Base-by-base conservation (phyloP, 2,329 filamentous ascomycete species). In the Xylaria arbuscula region DNA sequence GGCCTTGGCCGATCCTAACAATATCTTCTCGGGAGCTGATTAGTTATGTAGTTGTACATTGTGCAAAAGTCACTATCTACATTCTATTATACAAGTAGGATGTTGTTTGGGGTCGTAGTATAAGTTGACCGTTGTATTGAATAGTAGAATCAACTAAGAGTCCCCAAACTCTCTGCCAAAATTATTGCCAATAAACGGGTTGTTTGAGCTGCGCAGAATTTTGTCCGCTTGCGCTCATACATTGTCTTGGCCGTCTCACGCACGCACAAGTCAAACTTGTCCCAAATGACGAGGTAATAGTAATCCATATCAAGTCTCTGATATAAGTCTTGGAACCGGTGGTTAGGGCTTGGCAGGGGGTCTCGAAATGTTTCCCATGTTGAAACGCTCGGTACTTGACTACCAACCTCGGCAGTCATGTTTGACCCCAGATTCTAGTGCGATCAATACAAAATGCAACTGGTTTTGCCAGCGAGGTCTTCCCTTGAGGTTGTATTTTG, bases 341-440 rank as follows among this genome's bases (percentile, higher is more conserved):
- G 60, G 51, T 36, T 50, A 45, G 48, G 32, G 40, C 66, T 68
- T 57, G 61, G 66, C 66, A 68, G 40, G 56, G 55, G 66, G 11
- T 24, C 19, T 60, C 11, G 19, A 48, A n/a, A 19, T 32, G 28
- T 42, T 28, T 24, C 24, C 45, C 45, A 9, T 40, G 42, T 56
- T 56, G 51, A 63, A 40, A 56, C 51, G 28, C n/a, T 15, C 28
- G 50, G 32, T 13, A 28, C 9, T 13, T 50, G 36, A 13, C 6
- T 13, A 24, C 28, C 6, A n/a, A 57, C 38, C 10, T 32, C 3
- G 8, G 17, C 13, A 28, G 40, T 17, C 40, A 7, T 17, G n/a
- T n/a, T 15, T 22, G 48, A 51, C 45, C 45, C n/a, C 45, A 10
- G 40, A 3, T 5, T 42, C n/a, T 7, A 5, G 8, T 45, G 15